Conservation (phyloP, 352 stramenopile species). For the Phytophthora quininea region DNA sequence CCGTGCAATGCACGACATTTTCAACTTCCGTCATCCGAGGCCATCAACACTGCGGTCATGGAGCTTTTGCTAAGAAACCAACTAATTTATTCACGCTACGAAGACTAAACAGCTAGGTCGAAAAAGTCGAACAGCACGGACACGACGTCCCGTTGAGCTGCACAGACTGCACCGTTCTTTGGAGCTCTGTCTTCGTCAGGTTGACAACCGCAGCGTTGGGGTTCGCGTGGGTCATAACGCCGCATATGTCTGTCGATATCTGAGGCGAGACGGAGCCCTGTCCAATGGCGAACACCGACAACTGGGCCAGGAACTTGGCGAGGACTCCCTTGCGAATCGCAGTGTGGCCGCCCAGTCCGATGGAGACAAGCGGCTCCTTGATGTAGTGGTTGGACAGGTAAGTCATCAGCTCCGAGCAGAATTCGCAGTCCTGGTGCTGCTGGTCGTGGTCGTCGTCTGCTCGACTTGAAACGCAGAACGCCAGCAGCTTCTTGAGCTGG, state of each 20-base stretch:
- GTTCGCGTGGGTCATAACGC: conserved; percentile 1
- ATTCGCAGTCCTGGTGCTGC: conserved; percentile 12
- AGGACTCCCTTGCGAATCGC: conserved; percentile 22
- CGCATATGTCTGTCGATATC: conserved; percentile 8
- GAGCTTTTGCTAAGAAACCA: too few species aligned
- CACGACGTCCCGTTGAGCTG: conserved; percentile 10
- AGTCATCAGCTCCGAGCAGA: conserved; percentile 11
- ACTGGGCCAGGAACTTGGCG: conserved; percentile 17
- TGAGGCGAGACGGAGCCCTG: not conserved
- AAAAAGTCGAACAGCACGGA: conserved; percentile 31
- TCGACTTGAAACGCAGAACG: conserved; percentile 13
- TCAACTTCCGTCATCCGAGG: conserved; percentile 13
- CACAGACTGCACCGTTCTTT: conserved; percentile 1
- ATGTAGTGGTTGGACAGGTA: conserved; percentile 22
- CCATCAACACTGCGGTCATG: too few species aligned
- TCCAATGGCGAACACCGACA: conserved; percentile 16
- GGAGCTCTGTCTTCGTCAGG: not conserved
- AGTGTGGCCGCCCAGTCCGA: conserved; percentile 13
- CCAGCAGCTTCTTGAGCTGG: conserved; percentile 15
- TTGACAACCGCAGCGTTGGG: too few species aligned
- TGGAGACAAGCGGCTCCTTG: conserved; percentile 16
- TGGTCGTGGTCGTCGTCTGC: not conserved
- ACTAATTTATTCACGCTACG: too few species aligned
- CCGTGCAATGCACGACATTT: conserved; percentile 21
- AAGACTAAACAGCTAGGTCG: not conserved